phyloP scores from a whole-genome alignment of 192 early-diverging fungal genomes.

The Coemansia brasiliensis region DNA sequence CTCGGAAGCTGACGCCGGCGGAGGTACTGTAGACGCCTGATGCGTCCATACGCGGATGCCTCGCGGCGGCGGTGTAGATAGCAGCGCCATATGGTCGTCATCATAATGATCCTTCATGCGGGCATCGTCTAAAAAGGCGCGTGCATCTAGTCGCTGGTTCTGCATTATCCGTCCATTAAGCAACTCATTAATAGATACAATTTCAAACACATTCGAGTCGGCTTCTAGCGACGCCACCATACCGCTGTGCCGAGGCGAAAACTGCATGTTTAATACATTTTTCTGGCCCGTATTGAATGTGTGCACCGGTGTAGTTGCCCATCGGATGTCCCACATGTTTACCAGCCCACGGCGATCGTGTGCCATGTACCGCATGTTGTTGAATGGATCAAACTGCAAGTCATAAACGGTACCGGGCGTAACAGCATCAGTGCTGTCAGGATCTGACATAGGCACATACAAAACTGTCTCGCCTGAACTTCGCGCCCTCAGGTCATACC shows the following conservation, averaged over 20 bases:
- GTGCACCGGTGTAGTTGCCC: slow-evolving; percentile 29
- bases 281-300: slow-evolving; percentile 15
- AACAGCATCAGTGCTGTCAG: neutral
- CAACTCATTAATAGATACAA: slow-evolving; percentile 32
- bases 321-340: slow-evolving; percentile 53
- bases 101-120: slow-evolving; percentile 30
- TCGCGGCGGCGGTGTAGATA: slow-evolving; percentile 21
- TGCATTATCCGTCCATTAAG: slow-evolving; percentile 1
- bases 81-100: slow-evolving; percentile 15
- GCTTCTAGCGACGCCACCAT: slow-evolving; percentile 26
- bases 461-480: slow-evolving; percentile 25
- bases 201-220: slow-evolving; percentile 19
- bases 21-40: slow-evolving; percentile 7
- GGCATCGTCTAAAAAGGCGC: slow-evolving; percentile 27
- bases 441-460: slow-evolving; percentile 26
- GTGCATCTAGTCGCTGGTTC: slow-evolving; percentile 11
- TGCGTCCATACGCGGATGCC: slow-evolving; percentile 23
- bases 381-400: slow-evolving; percentile 52
- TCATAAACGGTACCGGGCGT: slow-evolving; percentile 39
- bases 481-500: slow-evolving; percentile 40
- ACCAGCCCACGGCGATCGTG: slow-evolving; percentile 34
- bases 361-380: slow-evolving; percentile 42
- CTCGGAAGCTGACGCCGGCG: neutral
- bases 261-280: slow-evolving; percentile 15
- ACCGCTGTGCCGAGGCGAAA: slow-evolving; percentile 35